A percentile compares a stretch with the other conserved stretches of the same genome.
Evolutionary conservation across 2,329 filamentous ascomycete species (phyloP).

Genomic region (Ascochyta fabae): DNA sequence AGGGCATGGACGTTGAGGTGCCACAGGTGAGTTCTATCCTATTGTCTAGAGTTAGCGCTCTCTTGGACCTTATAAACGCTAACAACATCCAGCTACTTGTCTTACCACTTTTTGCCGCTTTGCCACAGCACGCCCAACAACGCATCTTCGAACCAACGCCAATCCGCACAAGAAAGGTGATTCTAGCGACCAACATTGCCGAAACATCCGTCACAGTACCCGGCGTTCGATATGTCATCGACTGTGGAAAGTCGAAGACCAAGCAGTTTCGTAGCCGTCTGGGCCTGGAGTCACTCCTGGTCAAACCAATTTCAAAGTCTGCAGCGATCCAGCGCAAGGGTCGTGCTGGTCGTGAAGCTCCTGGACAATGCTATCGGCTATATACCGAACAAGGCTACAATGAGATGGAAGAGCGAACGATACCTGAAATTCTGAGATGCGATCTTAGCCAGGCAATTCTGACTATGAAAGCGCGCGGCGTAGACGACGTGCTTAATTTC

Average conservation of each 20-base stretch:
- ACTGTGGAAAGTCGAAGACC: conserved; percentile 91
- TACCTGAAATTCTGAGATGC: conserved; percentile 88
- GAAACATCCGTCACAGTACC: conserved; percentile 97
- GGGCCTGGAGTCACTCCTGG: conserved; percentile 87
- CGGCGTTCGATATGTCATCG: conserved; percentile 88
- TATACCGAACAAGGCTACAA: conserved; percentile 83
- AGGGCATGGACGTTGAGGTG: conserved; percentile 73
- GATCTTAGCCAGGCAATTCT: conserved; percentile 86
- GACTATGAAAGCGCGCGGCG: conserved; percentile 90
- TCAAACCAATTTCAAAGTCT: conserved; percentile 90
- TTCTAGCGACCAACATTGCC: conserved; percentile 96
- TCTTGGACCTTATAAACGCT: neutral
- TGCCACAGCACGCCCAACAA: conserved; percentile 86
- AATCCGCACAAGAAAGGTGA: conserved; percentile 82
- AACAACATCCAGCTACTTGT: conserved; percentile 59
- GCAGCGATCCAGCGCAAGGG: conserved; percentile 91
- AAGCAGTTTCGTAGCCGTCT: conserved; percentile 87
- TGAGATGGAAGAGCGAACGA: conserved; percentile 72
- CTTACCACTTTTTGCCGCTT: conserved; percentile 85
- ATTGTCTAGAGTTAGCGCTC: neutral
- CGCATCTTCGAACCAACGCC: conserved; percentile 80
- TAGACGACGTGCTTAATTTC: conserved; percentile 81
- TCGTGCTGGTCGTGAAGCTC: conserved; percentile 88
- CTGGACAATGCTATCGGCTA: conserved; percentile 86
- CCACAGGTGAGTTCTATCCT: conserved; percentile 63